Evolutionary conservation across 2,329 filamentous ascomycete species (phyloP), one percentile per base, ranked within the genome.

Genomic region (Fusarium sp.): DNA sequence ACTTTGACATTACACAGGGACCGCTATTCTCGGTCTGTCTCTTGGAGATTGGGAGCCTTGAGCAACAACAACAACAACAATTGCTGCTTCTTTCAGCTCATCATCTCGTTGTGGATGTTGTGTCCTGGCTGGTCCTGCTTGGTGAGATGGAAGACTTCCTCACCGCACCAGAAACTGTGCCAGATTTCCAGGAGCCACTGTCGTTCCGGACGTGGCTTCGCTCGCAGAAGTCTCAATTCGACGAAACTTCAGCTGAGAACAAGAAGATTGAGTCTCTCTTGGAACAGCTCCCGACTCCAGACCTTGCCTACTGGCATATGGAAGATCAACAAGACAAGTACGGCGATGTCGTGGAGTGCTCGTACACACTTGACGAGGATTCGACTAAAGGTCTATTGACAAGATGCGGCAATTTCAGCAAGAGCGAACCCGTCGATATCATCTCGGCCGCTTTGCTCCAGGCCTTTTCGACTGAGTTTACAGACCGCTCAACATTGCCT

Each of bases 381-480:
- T 5, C 26, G 2, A 65, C 53, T 10, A n/a, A 45, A 13, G 29
- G 50, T 7, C 32, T 70, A 22, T 42, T 69, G 5, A 51, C 49
- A 13, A 29, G 36, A 5, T 59, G 43, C 11, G 66, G 68, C 26
- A 32, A 65, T 5, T 46, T 61, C 9, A 55, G 75, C 5, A 32
- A 50, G 1, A 76, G 74, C 0, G 58, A 69, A 9, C 67, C 73
- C 1, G 35, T 74, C 7, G 75, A 77, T 13, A 44, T 77, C 3
- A 45, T 76, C 19, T 52, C 74, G 2, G 62, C 72, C 7, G 68
- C 70, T 8, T 44, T 74, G 3, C 22, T 70, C 4, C 42, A 60
- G 24, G 63, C 61, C 0, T 76, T 76, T 42, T 26, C 7, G 6
- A 26, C 26, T 4, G 46, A 43, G 1, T 78, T 78, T 46, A 6